Evolutionary conservation across 2,329 filamentous ascomycete species (phyloP), one percentile per base, ranked within the genome.

Genomic region (Penicillium hesseltinei): DNA sequence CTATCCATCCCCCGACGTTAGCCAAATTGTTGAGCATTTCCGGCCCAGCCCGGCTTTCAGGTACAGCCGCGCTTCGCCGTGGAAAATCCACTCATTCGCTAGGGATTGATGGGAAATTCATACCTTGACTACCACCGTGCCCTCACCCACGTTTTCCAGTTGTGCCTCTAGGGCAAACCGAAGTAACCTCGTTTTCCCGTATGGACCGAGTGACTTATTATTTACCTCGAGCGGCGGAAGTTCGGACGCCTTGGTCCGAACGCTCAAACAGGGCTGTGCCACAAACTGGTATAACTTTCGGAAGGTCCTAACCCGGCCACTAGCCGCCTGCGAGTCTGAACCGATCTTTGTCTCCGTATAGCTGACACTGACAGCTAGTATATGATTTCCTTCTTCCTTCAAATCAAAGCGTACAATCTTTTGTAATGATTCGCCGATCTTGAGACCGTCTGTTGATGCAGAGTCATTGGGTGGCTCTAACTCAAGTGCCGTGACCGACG

Each of bases 231-330:
- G 66, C 3, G 78, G 73, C 42, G 81, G 70, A 55, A 91, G 70
- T 51, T 86, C 82, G 4, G 89, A 90, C 3, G 91, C 85, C 73
- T 97, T 99, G 0, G 93, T 97, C 62, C 93, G 82, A 58, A 99
- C 93, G 62, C 92, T 91, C 64, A 99, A 80, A 59, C 92, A 89
- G 39, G 91, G 86, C 78, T 96, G 93, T 71, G 92, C 94, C 54
- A 95, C 88, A 71, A 99, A 99, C 74, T 97, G 94, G 74, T 97
- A 99, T 59, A 99, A 78, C 77, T 97, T 97, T 64, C 93, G 82
- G 71, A 97, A 97, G 10, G 91, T 96, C 58, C 94, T 82, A 38
- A 90, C 88, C 49, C 91, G 84, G 5, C 82, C 82, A 55, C 80
- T 80, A 2, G 80, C 81, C 23, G 81, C 80, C 61, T 77, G 73